A percentile compares a stretch with the other conserved stretches of the same genome.
Evolutionary conservation across 768 basidiomycete species (phyloP).

Genomic region (Boletus fagicola): DNA sequence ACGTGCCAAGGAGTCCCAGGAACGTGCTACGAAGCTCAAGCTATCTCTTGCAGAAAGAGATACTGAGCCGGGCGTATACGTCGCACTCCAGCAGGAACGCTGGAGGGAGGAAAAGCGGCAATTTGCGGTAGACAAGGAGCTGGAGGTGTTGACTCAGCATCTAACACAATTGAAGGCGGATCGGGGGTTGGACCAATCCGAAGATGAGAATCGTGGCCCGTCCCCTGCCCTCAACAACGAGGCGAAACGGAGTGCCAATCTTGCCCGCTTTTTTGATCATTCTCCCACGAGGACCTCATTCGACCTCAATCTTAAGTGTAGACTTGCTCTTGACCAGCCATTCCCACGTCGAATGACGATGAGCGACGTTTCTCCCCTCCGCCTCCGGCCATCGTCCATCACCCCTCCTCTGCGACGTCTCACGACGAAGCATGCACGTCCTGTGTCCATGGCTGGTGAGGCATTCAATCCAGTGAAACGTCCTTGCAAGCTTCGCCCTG

Average conservation of each 20-base stretch:
- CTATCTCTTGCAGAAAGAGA: constrained; percentile 38
- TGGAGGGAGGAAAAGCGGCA: constrained; percentile 53
- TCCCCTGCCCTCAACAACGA: constrained; percentile 22
- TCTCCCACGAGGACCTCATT: constrained; percentile 37
- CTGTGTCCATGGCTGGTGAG: constrained; percentile 28
- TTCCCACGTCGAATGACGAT: constrained; percentile 36
- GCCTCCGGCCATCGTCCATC: constrained; percentile 31
- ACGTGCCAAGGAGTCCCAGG: constrained; percentile 46
- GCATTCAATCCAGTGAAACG: constrained; percentile 31
- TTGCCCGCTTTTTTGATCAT: constrained; percentile 37
- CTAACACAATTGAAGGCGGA: constrained; percentile 33
- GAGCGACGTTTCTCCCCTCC: constrained; percentile 36
- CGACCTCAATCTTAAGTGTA: constrained; percentile 32
- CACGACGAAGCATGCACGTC: constrained; percentile 26
- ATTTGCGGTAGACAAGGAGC: constrained; percentile 36
- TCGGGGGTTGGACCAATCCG: constrained; percentile 16
- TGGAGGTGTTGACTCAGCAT: constrained; percentile 36
- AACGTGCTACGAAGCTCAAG: constrained; percentile 41
- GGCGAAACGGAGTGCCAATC: constrained; percentile 36
- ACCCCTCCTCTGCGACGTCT: constrained; percentile 29
- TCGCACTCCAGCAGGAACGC: constrained; percentile 43
- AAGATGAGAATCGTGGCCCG: constrained; percentile 17
- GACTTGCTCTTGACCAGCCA: constrained; percentile 27
- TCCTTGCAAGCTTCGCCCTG: constrained; percentile 23
- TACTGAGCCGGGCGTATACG: constrained; percentile 37